Evolutionary conservation across 306 rosid species (phyloP).

Genomic region (Cotoneaster glaucophyllus): DNA sequence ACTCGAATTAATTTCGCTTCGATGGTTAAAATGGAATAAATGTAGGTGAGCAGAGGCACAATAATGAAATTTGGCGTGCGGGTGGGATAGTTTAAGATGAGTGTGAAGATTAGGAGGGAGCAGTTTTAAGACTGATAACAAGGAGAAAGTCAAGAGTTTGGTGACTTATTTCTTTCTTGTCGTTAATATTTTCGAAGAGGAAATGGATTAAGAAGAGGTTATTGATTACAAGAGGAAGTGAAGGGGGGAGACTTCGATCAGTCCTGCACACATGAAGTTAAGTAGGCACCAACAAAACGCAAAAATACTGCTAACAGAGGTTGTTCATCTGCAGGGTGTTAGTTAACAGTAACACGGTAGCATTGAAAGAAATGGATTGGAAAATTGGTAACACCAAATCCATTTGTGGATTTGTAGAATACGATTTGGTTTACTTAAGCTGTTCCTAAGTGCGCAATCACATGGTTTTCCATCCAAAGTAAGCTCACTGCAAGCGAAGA

Average conservation of each 20-base stretch:
- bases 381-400: not conserved
- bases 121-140: not conserved
- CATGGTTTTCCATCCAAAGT: not conserved
- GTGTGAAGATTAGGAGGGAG: not conserved
- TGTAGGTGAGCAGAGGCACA: not conserved
- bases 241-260: not conserved
- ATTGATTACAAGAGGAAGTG: not conserved
- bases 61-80: not conserved
- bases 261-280: not conserved
- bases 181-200: not conserved
- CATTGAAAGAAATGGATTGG: not conserved
- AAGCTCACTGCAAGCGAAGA: not conserved
- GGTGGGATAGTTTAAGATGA: not conserved
- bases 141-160: not conserved
- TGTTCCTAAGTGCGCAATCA: not conserved
- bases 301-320: not conserved
- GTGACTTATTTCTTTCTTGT: not conserved
- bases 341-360: not conserved
- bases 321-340: not conserved
- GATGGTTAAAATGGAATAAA: not conserved
- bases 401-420: not conserved
- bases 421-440: not conserved
- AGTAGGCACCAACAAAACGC: not conserved
- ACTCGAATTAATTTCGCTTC: not conserved
- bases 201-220: not conserved